Percentiles rank a stretch among this genome's conserved stretches.
phyloP scores from a whole-genome alignment of 345 rosid species.

The Syzygium jambos region DNA sequence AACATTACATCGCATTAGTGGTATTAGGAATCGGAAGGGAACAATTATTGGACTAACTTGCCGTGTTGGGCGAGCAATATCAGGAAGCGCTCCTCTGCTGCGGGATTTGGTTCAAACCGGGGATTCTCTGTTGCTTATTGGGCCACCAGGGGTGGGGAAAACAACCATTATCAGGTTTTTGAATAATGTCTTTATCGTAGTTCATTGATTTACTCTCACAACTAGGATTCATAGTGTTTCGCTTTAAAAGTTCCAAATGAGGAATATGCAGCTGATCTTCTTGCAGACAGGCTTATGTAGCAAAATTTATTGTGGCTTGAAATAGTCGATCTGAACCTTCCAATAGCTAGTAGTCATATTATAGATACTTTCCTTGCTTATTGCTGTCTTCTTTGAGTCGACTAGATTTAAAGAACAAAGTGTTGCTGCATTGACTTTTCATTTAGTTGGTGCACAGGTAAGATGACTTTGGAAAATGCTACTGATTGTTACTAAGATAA shows the following conservation, averaged over 20 bases:
- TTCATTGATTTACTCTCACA: neutral
- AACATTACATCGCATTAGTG: conserved; percentile 85
- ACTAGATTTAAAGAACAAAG: neutral
- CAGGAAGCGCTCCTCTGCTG: conserved; percentile 70
- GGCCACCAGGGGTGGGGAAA: conserved; percentile 96
- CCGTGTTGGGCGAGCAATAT: conserved; percentile 84
- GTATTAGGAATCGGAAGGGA: conserved; percentile 71
- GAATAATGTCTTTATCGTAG: neutral
- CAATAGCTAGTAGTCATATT: neutral
- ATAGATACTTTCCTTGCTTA: neutral
- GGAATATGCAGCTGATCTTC: neutral
- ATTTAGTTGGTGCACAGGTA: neutral
- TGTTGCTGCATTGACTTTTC: neutral
- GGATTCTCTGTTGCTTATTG: conserved; percentile 78
- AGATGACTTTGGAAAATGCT: neutral
- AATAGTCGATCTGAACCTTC: neutral
- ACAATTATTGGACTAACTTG: conserved; percentile 81
- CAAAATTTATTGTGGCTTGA: neutral
- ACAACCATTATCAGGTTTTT: conserved; percentile 86
- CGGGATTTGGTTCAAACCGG: conserved; percentile 72
- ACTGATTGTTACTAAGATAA: neutral
- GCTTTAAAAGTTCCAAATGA: neutral
- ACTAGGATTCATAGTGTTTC: neutral
- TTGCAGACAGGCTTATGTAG: neutral
- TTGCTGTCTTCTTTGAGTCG: neutral